Evolutionary conservation across 768 basidiomycete species (phyloP).

Genomic region (Heimioporus sp.): DNA sequence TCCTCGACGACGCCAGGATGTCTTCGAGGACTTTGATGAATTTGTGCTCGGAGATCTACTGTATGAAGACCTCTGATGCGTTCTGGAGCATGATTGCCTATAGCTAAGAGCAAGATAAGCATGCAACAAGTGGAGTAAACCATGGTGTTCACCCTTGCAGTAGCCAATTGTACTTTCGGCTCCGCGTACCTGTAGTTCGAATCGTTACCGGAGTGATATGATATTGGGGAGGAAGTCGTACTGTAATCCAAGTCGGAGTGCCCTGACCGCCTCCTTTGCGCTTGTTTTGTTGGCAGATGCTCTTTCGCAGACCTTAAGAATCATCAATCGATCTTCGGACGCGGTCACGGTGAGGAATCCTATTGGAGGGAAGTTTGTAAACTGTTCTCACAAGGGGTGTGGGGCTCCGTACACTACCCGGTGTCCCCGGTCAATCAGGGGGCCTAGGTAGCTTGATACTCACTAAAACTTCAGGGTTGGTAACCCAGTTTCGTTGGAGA

Average conservation of each 20-base stretch:
- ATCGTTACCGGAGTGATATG: background rate
- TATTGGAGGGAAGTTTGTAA: slow-evolving; percentile 19
- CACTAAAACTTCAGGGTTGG: background rate
- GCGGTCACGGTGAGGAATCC: slow-evolving; percentile 75
- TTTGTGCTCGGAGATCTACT: slow-evolving; percentile 69
- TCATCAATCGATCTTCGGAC: slow-evolving; percentile 79
- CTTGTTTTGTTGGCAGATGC: slow-evolving; percentile 68
- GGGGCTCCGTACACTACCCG: too few relatives aligned
- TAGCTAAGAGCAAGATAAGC: slow-evolving; percentile 42
- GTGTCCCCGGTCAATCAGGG: too few relatives aligned
- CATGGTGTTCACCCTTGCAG: slow-evolving; percentile 59
- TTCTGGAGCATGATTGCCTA: slow-evolving; percentile 93
- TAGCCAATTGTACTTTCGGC: slow-evolving; percentile 71
- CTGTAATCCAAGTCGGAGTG: slow-evolving; percentile 86
- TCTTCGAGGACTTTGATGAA: slow-evolving; percentile 81
- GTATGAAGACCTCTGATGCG: slow-evolving; percentile 66
- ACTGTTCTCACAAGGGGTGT: too few relatives aligned
- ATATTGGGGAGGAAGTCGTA: slow-evolving; percentile 29
- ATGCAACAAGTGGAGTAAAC: background rate
- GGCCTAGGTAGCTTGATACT: too few relatives aligned
- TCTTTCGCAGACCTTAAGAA: slow-evolving; percentile 84
- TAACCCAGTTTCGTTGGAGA: background rate
- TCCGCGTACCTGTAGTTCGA: slow-evolving; percentile 57
- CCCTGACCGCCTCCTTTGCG: slow-evolving; percentile 82
- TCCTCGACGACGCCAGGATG: slow-evolving; percentile 56